Percentiles rank a stretch among this genome's conserved stretches.
Evolutionary conservation across 129 eudicot species (phyloP).

Genomic region (Chrysanthemum seticuspe): DNA sequence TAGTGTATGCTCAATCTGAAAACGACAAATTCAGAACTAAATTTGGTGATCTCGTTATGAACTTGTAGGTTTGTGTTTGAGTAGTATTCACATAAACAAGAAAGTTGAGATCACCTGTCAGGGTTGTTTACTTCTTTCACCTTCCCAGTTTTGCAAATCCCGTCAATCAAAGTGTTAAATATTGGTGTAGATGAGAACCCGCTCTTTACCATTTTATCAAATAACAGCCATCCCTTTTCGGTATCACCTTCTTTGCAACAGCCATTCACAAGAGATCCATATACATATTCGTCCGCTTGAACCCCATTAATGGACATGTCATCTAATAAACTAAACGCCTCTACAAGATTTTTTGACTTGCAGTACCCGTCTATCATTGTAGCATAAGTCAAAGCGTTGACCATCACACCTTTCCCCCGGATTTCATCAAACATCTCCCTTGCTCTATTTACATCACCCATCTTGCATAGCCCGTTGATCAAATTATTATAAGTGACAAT

Average conservation of each 20-base stretch:
- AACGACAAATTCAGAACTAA: constrained; percentile 20
- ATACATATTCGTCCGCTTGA: constrained; percentile 35
- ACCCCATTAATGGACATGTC: constrained; percentile 36
- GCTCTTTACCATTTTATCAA: constrained; percentile 30
- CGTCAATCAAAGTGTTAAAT: constrained; percentile 29
- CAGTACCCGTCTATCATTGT: constrained; percentile 42
- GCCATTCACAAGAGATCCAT: constrained; percentile 36
- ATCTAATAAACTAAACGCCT: constrained; percentile 38
- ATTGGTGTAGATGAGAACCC: constrained; percentile 29
- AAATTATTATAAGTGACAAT: constrained; percentile 34
- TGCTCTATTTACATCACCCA: constrained; percentile 36
- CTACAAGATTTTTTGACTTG: constrained; percentile 31
- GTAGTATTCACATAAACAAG: neutral
- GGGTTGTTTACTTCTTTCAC: constrained; percentile 24
- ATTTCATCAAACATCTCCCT: constrained; percentile 30
- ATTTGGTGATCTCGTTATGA: neutral
- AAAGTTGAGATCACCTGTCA: too few relatives aligned
- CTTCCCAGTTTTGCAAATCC: constrained; percentile 36
- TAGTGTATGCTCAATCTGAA: constrained; percentile 68
- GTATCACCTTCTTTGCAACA: constrained; percentile 37
- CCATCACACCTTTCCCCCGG: constrained; percentile 27
- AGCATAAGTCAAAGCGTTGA: constrained; percentile 29
- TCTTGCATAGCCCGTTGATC: constrained; percentile 39
- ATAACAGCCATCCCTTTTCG: constrained; percentile 31
- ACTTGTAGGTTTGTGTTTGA: constrained; percentile 9